Conservation (phyloP, 2,329 filamentous ascomycete genomes). For the Monosporascus sp. region DNA sequence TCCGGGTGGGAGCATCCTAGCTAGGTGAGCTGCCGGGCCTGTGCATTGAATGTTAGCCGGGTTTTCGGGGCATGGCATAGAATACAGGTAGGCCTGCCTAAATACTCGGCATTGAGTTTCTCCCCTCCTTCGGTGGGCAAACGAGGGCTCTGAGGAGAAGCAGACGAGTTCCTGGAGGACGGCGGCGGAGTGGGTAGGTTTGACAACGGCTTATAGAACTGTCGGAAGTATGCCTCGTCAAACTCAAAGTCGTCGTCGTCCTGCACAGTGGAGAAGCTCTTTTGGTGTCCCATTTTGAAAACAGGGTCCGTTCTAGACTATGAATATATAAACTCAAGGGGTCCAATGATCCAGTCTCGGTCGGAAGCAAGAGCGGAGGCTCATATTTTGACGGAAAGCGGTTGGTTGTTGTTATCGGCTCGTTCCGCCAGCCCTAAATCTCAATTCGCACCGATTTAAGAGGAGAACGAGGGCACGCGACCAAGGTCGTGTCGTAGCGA, state of each 20-base stretch:
- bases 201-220: conserved; percentile 62
- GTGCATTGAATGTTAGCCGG: conserved; percentile 8
- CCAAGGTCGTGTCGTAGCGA: not conserved
- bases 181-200: conserved; percentile 64
- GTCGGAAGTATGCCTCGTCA: conserved; percentile 49
- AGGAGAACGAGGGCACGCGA: not conserved
- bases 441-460: not conserved
- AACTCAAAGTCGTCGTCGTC: conserved; percentile 43
- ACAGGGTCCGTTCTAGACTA: not conserved
- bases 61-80: conserved; percentile 9
- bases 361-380: conserved; percentile 12
- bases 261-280: conserved; percentile 26
- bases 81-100: conserved; percentile 29
- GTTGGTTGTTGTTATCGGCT: not conserved
- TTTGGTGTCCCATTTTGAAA: conserved; percentile 28
- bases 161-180: conserved; percentile 43
- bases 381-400: conserved; percentile 19
- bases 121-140: conserved; percentile 40
- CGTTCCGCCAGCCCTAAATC: not conserved
- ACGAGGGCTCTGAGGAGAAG: conserved; percentile 36
- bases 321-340: conserved; percentile 11
- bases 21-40: conserved; percentile 63
- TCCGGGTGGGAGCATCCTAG: conserved; percentile 60
- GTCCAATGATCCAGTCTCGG: conserved; percentile 15
- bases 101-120: conserved; percentile 34